Base-by-base conservation (phyloP, 2,329 filamentous ascomycete genomes). In the Penicillium sp. region DNA sequence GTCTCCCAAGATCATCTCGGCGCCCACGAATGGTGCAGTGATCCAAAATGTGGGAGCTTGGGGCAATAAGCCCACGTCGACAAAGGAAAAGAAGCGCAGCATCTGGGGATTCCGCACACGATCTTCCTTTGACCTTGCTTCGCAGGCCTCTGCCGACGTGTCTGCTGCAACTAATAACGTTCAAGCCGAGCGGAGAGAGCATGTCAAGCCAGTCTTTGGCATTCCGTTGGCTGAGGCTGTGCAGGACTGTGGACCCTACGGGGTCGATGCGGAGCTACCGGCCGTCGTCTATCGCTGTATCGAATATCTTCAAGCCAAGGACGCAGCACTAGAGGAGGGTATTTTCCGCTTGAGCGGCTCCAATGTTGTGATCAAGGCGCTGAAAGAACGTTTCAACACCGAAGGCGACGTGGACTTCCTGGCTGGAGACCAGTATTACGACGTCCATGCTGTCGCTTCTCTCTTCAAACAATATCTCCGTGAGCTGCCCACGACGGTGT, bases 341-440 rank as follows among this genome's bases (percentile, higher is more conserved):
- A 95, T 98, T 37, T 98, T 98, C 78, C 84, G 93, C 44, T 78
- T 98, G 37, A 97, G 91, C 68, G 93, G 93, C n/a, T 97, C 92
- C 0, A 97, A 95, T 65, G 81, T 95, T 47, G 86, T 95, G 43
- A 95, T 98, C 72, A 95, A 92, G 70, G 83, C 83, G 49, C 79
- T 98, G 38, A 87, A 88, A 53, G 92, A 97, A 67, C 85, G 91
- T 2, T 98, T 98, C 75, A 96, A 98, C 69, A 83, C 73, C 3
- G 91, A 98, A 74, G 87, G 91, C 40, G 93, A 98, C 65, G 81
- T 98, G 57, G 89, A 95, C 66, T 78, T 98, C 44, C 70, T 96
- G 24, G 81, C 80, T 2, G 91, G 63, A 10, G 86, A 87, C 43
- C 84, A 88, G 50, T 95, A 92, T 67, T 89, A 95, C 66, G 93